Base-by-base conservation (phyloP, 1,139 yeast genomes). In the Kurtzmaniella quercitrusa region DNA sequence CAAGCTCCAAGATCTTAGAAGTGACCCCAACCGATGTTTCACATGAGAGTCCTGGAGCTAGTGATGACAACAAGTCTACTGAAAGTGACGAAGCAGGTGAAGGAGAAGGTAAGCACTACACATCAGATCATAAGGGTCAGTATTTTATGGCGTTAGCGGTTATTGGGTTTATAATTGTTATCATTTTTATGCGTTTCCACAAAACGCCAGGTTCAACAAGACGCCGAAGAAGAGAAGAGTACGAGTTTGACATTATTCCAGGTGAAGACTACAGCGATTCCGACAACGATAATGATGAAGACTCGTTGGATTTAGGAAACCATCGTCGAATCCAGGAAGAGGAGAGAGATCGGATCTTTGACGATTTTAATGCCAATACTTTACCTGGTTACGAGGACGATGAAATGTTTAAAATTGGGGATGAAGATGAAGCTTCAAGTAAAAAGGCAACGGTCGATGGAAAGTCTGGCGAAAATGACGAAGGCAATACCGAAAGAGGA, bases 181-280 rank as follows among this genome's bases (percentile, higher is more conserved):
- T 81, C 22, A 54, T 78, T 9, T 69, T 83, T 47, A 77, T 80
- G 70, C 66, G 74, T 46, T 73, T 72, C 56, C 77, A 78, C 43
- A 74, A 77, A 51, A 63, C 70, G 2, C 75, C 75, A n/a, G 71
- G 72, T 19, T 62, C 69, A 44, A 59, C 69, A 6, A 68, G 80
- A 45, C 66, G 78, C 42, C 75, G 89, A 63, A 76, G 88, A 63
- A 77, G 85, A 48, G 87, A 82, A 45, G 85, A 84, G 47, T 84
- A 79, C 55, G 94, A 85, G 59, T 85, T 85, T 59, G 94, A 85
- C 59, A 83, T 85, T 38, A 84, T 85, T 41, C 82, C 81, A 15
- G 85, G 85, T 1, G 84, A 79, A 53, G 91, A 84, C 49, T 71
- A 73, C 52, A 54, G 57, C 42, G 73, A 66, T 43, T 61, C 66